These are phyloP conservation scores for Mycena rosella DNA, from an alignment of 768 basidiomycete genomes.

Conservation along the genomic window DNA sequence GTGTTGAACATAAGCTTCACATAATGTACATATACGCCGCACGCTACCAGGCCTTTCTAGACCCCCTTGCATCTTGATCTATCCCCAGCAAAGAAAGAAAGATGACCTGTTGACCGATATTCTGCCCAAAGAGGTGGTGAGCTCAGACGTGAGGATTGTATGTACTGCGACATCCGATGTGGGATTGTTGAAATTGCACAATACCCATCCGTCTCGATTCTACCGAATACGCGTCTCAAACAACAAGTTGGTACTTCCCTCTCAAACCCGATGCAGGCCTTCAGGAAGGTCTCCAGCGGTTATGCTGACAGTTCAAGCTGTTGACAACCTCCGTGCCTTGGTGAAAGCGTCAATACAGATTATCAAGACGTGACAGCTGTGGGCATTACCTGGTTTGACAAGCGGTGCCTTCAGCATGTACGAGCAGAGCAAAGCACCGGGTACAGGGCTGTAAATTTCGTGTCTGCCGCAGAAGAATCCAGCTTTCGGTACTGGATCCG, in stretches of 20 bases:
- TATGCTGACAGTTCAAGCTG: constrained; percentile 93
- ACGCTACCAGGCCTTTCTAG: too few species aligned
- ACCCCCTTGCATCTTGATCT: too few species aligned
- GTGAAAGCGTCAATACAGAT: neutral
- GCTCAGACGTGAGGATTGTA: too few species aligned
- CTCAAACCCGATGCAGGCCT: constrained; percentile 93
- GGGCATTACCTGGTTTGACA: constrained; percentile 73
- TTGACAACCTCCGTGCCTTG: constrained; percentile 91
- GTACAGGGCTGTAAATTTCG: constrained; percentile 85
- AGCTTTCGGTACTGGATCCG: constrained; percentile 57
- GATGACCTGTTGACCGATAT: too few species aligned
- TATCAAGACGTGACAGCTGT: neutral
- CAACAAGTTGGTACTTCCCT: constrained; percentile 85
- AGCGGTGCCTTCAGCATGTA: constrained; percentile 99
- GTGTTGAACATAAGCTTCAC: too few species aligned
- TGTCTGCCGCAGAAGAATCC: constrained; percentile 66
- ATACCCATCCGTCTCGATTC: constrained; percentile 26
- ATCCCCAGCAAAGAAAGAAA: too few species aligned
- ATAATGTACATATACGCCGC: too few species aligned
- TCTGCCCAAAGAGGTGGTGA: too few species aligned
- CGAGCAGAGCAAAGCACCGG: constrained; percentile 89
- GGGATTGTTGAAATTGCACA: neutral
- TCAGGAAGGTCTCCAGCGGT: constrained; percentile 92
- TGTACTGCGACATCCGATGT: too few species aligned
- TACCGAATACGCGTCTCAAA: constrained; percentile 92